Evolutionary conservation across 2,329 filamentous ascomycete species (phyloP).

Genomic region (Teratosphaeria gauchensis): DNA sequence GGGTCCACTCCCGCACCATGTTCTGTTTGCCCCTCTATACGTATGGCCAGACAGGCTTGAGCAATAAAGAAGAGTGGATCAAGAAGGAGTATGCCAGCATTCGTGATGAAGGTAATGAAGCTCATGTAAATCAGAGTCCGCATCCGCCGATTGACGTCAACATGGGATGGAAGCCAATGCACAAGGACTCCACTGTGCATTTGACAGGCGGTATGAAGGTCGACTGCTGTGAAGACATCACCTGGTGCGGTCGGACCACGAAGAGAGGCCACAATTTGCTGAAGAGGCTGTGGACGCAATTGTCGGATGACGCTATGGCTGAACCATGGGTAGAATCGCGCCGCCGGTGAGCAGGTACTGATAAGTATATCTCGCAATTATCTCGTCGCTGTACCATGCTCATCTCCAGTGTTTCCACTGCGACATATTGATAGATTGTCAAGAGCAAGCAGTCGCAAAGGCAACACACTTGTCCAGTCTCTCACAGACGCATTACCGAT

Average conservation of each 20-base stretch:
- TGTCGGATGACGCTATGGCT: slow-evolving; percentile 1
- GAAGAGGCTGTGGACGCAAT: slow-evolving; percentile 1
- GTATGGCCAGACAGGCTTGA: slow-evolving; percentile 1
- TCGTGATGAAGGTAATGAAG: neutral
- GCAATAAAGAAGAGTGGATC: slow-evolving; percentile 1
- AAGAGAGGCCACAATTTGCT: neutral
- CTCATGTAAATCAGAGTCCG: slow-evolving; percentile 3
- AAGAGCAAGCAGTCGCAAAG: too few relatives aligned
- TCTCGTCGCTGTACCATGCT: too few relatives aligned
- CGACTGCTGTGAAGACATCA: slow-evolving; percentile 8
- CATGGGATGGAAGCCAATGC: neutral
- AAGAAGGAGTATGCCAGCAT: slow-evolving; percentile 8
- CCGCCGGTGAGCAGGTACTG: neutral
- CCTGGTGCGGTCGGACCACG: slow-evolving; percentile 3
- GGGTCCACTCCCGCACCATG: slow-evolving; percentile 5
- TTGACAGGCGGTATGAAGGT: slow-evolving; percentile 7
- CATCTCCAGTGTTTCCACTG: too few relatives aligned
- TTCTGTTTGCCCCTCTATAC: slow-evolving; percentile 11
- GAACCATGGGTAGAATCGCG: slow-evolving; percentile 1
- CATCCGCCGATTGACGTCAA: slow-evolving; percentile 1
- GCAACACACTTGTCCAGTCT: too few relatives aligned
- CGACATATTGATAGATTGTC: too few relatives aligned
- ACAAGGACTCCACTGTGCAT: slow-evolving; percentile 4
- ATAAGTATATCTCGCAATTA: too few relatives aligned
- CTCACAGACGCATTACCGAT: too few relatives aligned